These are phyloP conservation scores for Saccharomycopsis hybrid DNA, from an alignment of 1,139 yeast species.

Conservation along the genomic window DNA sequence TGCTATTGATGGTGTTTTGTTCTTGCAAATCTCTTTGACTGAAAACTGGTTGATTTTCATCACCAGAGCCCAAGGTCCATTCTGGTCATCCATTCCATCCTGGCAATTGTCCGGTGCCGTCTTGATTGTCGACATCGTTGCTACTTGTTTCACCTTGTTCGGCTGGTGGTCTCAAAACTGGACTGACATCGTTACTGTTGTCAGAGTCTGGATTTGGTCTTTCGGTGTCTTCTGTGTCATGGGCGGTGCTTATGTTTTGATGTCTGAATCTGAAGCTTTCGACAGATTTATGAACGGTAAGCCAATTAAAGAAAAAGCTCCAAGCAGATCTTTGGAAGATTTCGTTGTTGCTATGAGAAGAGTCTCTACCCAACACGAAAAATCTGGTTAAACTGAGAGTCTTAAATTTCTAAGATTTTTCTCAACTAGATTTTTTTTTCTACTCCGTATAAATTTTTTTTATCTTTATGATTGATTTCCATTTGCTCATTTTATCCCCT, in stretches of 20 bases:
- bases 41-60: slow-evolving; percentile 96
- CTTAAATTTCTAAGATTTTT: too few species aligned
- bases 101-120: slow-evolving; percentile 96
- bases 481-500: too few species aligned
- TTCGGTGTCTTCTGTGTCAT: slow-evolving; percentile 93
- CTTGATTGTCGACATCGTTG: slow-evolving; percentile 77
- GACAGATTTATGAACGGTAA: slow-evolving; percentile 94
- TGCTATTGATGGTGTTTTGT: slow-evolving; percentile 84
- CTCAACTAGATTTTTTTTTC: too few species aligned
- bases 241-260: slow-evolving; percentile 95
- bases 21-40: slow-evolving; percentile 87
- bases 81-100: slow-evolving; percentile 89
- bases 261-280: slow-evolving; percentile 81
- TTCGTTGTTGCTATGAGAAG: slow-evolving; percentile 96
- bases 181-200: slow-evolving; percentile 93
- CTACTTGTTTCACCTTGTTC: slow-evolving; percentile 86
- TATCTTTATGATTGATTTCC: too few species aligned
- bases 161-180: slow-evolving; percentile 99
- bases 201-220: slow-evolving; percentile 91
- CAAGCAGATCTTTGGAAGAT: slow-evolving; percentile 84
- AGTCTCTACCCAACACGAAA: slow-evolving; percentile 96
- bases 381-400: slow-evolving; percentile 11
- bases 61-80: slow-evolving; percentile 93
- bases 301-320: slow-evolving; percentile 48
- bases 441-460: too few species aligned